Evolutionary conservation across 2,329 filamentous ascomycete species (phyloP).

Genomic region (Ophiostoma ulmi): DNA sequence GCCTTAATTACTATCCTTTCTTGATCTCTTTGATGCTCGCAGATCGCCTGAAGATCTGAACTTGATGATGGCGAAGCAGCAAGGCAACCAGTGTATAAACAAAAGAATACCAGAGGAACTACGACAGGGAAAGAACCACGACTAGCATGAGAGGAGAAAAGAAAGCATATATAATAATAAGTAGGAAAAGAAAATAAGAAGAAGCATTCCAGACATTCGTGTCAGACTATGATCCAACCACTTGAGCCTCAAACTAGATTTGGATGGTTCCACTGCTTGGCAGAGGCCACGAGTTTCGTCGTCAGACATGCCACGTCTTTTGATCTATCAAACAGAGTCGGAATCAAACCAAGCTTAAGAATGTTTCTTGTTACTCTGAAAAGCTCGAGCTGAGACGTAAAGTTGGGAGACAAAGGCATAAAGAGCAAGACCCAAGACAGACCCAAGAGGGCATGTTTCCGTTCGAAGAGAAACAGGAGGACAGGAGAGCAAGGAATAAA

Average conservation of each 20-base stretch:
- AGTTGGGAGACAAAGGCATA: neutral
- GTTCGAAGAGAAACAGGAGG: constrained; percentile 9
- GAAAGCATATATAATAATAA: too few species aligned
- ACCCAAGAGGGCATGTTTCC: constrained; percentile 7
- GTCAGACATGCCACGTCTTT: neutral
- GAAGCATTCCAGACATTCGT: neutral
- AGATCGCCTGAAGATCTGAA: neutral
- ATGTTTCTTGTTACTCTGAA: constrained; percentile 1
- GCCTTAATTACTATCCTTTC: too few species aligned
- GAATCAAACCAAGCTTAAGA: neutral
- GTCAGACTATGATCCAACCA: neutral
- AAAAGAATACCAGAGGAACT: neutral
- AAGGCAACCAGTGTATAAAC: neutral
- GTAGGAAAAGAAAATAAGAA: neutral
- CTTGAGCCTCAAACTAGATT: neutral
- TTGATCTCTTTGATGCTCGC: neutral
- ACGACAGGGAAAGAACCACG: too few species aligned
- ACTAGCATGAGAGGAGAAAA: too few species aligned
- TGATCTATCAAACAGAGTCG: neutral
- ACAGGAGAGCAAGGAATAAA: neutral
- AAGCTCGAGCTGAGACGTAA: neutral
- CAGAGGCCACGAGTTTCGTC: neutral
- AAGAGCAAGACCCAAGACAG: neutral
- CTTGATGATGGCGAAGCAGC: neutral
- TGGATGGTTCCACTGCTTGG: neutral